Percentiles rank a stretch among this genome's conserved stretches.
Conservation (phyloP, 257 asterid genomes). For the Penstemon newberryi region DNA sequence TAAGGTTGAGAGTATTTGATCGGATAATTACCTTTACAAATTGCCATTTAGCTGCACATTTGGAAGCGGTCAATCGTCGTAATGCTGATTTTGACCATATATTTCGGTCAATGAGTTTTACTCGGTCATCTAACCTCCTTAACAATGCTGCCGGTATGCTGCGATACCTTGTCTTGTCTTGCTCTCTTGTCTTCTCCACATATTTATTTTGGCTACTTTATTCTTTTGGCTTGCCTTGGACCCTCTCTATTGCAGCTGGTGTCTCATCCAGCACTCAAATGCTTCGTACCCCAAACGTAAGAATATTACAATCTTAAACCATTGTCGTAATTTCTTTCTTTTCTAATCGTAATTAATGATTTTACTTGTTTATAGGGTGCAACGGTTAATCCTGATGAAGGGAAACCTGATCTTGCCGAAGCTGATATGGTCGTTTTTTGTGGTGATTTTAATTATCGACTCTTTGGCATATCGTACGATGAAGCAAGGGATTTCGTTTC, state of each 20-base stretch:
- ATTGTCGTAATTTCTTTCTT: neutral
- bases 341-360: neutral
- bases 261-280: constrained; percentile 86
- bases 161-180: constrained; percentile 64
- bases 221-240: constrained; percentile 79
- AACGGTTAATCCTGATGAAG: constrained; percentile 53
- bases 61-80: constrained; percentile 92
- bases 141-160: constrained; percentile 84
- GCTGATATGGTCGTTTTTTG: constrained; percentile 82
- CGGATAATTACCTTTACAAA: constrained; percentile 81
- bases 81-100: constrained; percentile 93
- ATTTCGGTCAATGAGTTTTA: constrained; percentile 75
- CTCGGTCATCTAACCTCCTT: constrained; percentile 59
- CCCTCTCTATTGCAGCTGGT: constrained; percentile 81
- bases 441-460: constrained; percentile 95
- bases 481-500: constrained; percentile 98
- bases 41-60: constrained; percentile 96
- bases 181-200: constrained; percentile 72
- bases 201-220: constrained; percentile 71
- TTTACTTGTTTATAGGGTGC: constrained; percentile 40
- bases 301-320: neutral
- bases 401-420: constrained; percentile 88
- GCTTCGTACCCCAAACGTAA: constrained; percentile 74
- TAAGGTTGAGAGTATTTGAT: constrained; percentile 90
- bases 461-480: constrained; percentile 91